Conservation (phyloP, 495 filamentous ascomycete genomes). For the Aspergillus saccharolyticus region DNA sequence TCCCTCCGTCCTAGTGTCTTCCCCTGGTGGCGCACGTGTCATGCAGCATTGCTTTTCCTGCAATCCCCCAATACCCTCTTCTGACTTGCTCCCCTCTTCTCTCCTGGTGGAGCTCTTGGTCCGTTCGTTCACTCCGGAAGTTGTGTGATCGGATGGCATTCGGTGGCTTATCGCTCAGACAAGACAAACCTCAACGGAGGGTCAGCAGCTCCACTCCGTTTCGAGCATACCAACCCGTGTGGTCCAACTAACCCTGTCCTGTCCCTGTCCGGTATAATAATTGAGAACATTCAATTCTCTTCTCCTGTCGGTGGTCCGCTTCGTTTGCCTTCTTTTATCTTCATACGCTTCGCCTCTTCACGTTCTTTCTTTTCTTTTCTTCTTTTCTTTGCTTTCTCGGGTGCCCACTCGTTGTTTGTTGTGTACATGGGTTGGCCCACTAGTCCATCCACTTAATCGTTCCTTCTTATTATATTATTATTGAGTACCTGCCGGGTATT, state of each 20-base stretch:
- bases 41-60: constrained; percentile 4
- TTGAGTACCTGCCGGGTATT: background rate
- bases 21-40: constrained; percentile 9
- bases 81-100: constrained; percentile 5
- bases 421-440: background rate
- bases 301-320: constrained; percentile 3
- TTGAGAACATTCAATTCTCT: constrained; percentile 4
- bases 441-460: constrained; percentile 2
- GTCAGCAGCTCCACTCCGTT: constrained; percentile 14
- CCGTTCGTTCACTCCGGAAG: constrained; percentile 13
- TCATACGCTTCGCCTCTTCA: constrained; percentile 11
- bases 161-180: constrained; percentile 13
- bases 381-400: constrained; percentile 5
- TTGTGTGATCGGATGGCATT: constrained; percentile 19
- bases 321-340: background rate
- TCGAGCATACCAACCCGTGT: constrained; percentile 22
- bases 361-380: constrained; percentile 10
- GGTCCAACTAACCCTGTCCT: constrained; percentile 12
- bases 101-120: constrained; percentile 12
- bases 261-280: constrained; percentile 12
- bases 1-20: background rate
- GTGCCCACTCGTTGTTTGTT: background rate
- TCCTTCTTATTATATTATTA: background rate
- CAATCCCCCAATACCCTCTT: background rate
- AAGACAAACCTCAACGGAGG: constrained; percentile 10